Evolutionary conservation across 1,139 yeast species (phyloP).

Genomic region (Yamadazyma trypodendri): DNA sequence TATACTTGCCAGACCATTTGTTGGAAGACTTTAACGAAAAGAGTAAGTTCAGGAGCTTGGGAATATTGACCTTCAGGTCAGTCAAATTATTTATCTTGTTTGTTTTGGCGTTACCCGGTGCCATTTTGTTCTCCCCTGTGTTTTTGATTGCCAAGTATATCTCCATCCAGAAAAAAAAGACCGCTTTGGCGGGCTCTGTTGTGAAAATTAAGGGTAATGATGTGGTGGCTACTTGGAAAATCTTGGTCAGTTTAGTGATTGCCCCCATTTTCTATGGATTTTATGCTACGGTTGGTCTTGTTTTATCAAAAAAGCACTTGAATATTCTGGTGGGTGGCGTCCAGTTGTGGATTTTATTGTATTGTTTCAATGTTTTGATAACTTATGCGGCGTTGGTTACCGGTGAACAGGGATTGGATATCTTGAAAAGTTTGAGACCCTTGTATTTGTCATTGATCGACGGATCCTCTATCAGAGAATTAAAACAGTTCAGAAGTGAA

Average conservation of each 20-base stretch:
- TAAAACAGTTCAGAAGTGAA: constrained; percentile 41
- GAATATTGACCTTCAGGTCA: constrained; percentile 52
- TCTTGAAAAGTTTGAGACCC: constrained; percentile 80
- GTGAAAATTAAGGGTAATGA: constrained; percentile 92
- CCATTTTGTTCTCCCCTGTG: constrained; percentile 80
- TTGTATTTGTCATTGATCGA: constrained; percentile 69
- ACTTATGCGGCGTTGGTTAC: constrained; percentile 86
- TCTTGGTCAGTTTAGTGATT: constrained; percentile 80
- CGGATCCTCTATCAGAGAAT: constrained; percentile 56
- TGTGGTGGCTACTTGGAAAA: constrained; percentile 95
- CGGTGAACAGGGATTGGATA: constrained; percentile 92
- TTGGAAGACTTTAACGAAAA: constrained; percentile 63
- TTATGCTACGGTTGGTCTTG: constrained; percentile 71
- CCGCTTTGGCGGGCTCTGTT: constrained; percentile 83
- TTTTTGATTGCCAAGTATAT: constrained; percentile 74
- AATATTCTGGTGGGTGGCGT: constrained; percentile 27
- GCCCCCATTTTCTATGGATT: constrained; percentile 83
- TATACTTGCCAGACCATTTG: constrained; percentile 86
- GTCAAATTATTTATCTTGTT: constrained; percentile 54
- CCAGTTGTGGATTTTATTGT: constrained; percentile 41
- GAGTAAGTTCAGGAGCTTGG: constrained; percentile 41
- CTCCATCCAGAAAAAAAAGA: constrained; percentile 67
- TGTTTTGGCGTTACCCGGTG: constrained; percentile 78
- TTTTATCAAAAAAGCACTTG: constrained; percentile 30
- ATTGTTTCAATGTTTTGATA: constrained; percentile 61